Evolutionary conservation across 306 rosid species (phyloP).

Genomic region (Phaseolus lunatus): DNA sequence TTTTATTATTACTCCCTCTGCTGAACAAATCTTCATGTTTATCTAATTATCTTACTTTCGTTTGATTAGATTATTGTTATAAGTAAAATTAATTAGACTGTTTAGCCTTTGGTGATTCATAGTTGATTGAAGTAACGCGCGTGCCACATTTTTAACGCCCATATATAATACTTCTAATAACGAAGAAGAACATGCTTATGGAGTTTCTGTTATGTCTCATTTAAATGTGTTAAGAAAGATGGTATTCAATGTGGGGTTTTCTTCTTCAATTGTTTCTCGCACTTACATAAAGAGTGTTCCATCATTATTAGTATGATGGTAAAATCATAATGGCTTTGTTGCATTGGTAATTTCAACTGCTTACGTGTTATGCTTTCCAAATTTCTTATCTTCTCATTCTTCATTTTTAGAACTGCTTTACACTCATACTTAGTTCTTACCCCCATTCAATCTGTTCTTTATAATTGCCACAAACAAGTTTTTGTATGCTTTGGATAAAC

Average conservation of each 20-base stretch:
- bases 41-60: constrained; percentile 4
- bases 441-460: background rate
- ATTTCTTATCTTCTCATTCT: background rate
- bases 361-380: constrained; percentile 1
- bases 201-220: background rate
- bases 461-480: too few species aligned
- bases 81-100: background rate
- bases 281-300: background rate
- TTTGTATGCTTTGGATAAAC: background rate
- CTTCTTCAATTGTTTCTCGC: background rate
- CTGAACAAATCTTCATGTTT: background rate
- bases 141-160: constrained; percentile 20
- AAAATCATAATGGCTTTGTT: background rate
- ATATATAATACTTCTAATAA: background rate
- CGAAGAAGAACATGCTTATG: background rate
- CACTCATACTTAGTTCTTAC: too few species aligned
- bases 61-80: background rate
- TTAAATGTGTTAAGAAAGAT: background rate
- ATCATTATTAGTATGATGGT: background rate
- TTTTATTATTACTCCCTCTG: background rate
- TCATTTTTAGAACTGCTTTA: background rate
- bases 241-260: background rate
- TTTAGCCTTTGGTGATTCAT: background rate
- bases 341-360: background rate
- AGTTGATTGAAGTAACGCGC: background rate